phyloP scores from a whole-genome alignment of 2,329 filamentous ascomycete species.

The Aspergillus sp. region DNA sequence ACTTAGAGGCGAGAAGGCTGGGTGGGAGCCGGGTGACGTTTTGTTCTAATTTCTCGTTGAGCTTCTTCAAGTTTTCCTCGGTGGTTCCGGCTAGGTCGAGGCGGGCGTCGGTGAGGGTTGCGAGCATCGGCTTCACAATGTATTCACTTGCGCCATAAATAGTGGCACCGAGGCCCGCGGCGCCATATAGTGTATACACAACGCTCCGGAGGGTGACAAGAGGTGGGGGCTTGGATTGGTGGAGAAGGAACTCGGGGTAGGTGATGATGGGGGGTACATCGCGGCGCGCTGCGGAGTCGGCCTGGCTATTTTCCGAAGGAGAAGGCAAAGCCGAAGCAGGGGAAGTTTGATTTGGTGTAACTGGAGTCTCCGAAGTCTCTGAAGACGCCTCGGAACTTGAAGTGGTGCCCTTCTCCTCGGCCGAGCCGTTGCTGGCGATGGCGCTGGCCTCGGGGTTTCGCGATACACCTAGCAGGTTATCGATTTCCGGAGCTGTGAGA shows the following conservation, averaged over 20 bases:
- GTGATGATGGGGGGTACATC: conserved; percentile 63
- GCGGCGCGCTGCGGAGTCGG: conserved; percentile 27
- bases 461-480: conserved; percentile 58
- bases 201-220: conserved; percentile 59
- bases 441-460: conserved; percentile 32
- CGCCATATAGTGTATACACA: conserved; percentile 57
- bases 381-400: background rate
- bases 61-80: conserved; percentile 50
- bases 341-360: background rate
- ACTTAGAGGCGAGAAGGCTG: background rate
- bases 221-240: conserved; percentile 59
- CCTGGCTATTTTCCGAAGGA: conserved; percentile 9
- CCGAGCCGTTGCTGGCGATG: conserved; percentile 12
- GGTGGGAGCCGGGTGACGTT: conserved; percentile 55
- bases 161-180: conserved; percentile 55
- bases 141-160: conserved; percentile 61
- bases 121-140: conserved; percentile 59
- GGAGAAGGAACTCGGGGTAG: conserved; percentile 64
- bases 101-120: conserved; percentile 53
- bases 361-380: background rate
- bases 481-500: conserved; percentile 65
- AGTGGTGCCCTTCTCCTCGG: conserved; percentile 14
- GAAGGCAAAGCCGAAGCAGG: conserved; percentile 6
- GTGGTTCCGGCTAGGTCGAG: conserved; percentile 58
- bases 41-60: conserved; percentile 57